Evolutionary conservation across 2,329 filamentous ascomycete species (phyloP), one percentile per base, ranked within the genome.

Genomic region (Grosmannia serpens): DNA sequence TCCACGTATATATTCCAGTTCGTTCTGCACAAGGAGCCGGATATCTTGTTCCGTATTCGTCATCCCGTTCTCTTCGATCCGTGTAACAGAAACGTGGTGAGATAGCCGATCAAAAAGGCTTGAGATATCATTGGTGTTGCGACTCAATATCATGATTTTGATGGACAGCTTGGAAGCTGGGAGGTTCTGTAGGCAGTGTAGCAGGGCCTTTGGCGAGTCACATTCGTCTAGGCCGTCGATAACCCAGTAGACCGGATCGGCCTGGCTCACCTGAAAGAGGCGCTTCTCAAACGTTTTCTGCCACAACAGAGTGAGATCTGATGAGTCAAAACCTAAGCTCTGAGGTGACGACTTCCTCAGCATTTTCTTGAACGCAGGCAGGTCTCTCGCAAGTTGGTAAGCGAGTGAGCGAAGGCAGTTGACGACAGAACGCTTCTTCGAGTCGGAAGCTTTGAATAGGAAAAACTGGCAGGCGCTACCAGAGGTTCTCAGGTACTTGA

Each of bases 191-290:
- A 59, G 51, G 17, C 38, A 27, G 15, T 46, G 24, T 5, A 56
- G 20, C n/a, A 53, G 33, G 9, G 22, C 17, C 20, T n/a, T 15
- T 1, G 53, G 52, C 4, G 38, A 22, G 7, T 59, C 58, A 20
- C 27, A 50, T 27, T 54, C 54, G 50, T 59, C 58, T 11, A 59
- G 27, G 15, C 47, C 58, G 17, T 59, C 58, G 5, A 59, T 53
- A 5, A 59, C 24, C 58, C 58, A 59, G 35, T 53, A 54, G 15
- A 50, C 29, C 1, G 55, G 41, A 3, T 35, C 7, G 22, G 27
- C 8, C 26, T 24, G 17, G 5, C 20, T 17, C 35, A 56, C 5
- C 11, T 15, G 10, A 26, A 59, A 53, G 13, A 56, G 10, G 33
- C 35, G 22, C 13, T 35, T 47, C 41, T 53, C 27, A 50, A 53